Percentiles rank a stretch among this genome's conserved stretches.
These are phyloP conservation scores for Neopestalotiopsis clavispora DNA, from an alignment of 2,329 filamentous ascomycete species.

Conservation along the genomic window DNA sequence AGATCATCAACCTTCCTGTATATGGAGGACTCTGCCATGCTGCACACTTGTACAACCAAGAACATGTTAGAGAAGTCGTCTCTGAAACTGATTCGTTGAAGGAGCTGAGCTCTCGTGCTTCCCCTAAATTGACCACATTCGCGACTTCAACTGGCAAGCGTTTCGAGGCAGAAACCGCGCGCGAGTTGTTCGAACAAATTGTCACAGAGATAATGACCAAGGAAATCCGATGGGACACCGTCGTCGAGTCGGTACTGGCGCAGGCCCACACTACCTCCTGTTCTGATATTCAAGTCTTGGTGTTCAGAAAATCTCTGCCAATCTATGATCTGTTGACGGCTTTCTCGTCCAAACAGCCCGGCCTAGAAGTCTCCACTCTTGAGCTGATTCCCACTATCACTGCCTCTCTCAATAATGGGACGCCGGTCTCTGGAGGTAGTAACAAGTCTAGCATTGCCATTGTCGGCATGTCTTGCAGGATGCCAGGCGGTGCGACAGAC, in stretches of 20 bases:
- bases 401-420: too few species aligned
- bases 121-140: constrained; percentile 5
- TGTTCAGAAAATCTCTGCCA: constrained; percentile 35
- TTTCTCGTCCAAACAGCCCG: constrained; percentile 11
- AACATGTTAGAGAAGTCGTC: too few species aligned
- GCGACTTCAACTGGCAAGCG: constrained; percentile 37
- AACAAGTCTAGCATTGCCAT: constrained; percentile 65
- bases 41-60: too few species aligned
- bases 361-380: constrained; percentile 16
- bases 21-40: too few species aligned
- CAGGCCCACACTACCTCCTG: not conserved
- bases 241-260: constrained; percentile 24
- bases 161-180: constrained; percentile 25
- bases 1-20: constrained; percentile 15
- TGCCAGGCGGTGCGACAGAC: constrained; percentile 63
- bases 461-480: constrained; percentile 68
- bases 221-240: constrained; percentile 34
- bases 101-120: too few species aligned
- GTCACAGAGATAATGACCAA: constrained; percentile 34
- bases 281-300: constrained; percentile 26
- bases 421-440: constrained; percentile 11
- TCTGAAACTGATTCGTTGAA: constrained; percentile 18
- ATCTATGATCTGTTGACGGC: constrained; percentile 30
- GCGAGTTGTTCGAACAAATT: not conserved
- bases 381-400: too few species aligned